These are phyloP conservation scores for Castanopsis chinensis DNA, from an alignment of 306 rosid species.

Conservation along the genomic window DNA sequence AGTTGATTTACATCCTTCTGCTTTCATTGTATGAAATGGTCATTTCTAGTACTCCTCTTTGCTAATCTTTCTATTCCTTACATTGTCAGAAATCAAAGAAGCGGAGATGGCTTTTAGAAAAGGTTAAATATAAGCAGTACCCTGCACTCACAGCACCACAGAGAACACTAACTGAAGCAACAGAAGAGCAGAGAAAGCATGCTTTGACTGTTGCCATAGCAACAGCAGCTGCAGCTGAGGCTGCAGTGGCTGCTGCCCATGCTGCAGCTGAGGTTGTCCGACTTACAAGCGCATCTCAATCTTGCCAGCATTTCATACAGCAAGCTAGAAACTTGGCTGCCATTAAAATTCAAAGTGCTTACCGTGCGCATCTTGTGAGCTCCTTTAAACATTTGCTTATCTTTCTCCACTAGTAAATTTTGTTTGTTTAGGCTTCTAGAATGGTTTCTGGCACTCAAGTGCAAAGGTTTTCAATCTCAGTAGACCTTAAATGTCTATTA, in stretches of 20 bases:
- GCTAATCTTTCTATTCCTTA: constrained; percentile 1
- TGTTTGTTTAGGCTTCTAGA: not conserved
- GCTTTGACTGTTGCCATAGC: constrained; percentile 81
- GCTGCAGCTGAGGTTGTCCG: constrained; percentile 90
- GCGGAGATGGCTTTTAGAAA: constrained; percentile 58
- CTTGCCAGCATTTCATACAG: constrained; percentile 25
- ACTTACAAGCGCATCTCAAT: constrained; percentile 46
- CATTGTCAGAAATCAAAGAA: constrained; percentile 44
- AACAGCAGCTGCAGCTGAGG: constrained; percentile 84
- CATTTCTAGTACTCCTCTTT: not conserved
- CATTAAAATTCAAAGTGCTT: constrained; percentile 68
- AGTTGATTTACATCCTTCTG: not conserved
- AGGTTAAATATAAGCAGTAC: constrained; percentile 42
- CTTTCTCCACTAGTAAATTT: not conserved
- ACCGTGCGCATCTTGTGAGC: constrained; percentile 79
- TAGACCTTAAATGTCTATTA: no score
- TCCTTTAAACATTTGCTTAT: not conserved
- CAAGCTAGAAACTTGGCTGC: constrained; percentile 58
- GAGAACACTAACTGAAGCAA: constrained; percentile 53
- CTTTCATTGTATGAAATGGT: not conserved
- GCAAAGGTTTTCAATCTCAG: no score
- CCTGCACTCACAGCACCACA: constrained; percentile 49
- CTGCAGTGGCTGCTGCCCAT: constrained; percentile 84
- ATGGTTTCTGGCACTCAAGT: not conserved
- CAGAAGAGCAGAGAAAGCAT: constrained; percentile 69